A percentile compares a stretch with the other conserved stretches of the same genome.
phyloP scores from a whole-genome alignment of 2,329 filamentous ascomycete species.

The Macrophomina pseudophaseolina region DNA sequence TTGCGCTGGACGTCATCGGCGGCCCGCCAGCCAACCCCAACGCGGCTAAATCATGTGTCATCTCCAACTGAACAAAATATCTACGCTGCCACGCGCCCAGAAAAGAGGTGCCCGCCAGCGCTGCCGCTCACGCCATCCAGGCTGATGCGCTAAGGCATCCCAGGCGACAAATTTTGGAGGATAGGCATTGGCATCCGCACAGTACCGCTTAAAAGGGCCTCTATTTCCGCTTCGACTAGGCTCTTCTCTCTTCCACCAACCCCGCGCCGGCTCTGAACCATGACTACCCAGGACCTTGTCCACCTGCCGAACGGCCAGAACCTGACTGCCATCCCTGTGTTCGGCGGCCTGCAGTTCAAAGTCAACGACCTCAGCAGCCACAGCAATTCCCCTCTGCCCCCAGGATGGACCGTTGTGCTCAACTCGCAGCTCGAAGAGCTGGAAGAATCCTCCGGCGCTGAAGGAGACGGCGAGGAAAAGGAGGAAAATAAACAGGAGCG shows the following conservation, averaged over 20 bases:
- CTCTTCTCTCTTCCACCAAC: conserved; percentile 10
- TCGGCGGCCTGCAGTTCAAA: conserved; percentile 91
- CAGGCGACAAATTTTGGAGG: conserved; percentile 17
- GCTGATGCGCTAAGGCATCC: conserved; percentile 11
- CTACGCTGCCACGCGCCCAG: conserved; percentile 20
- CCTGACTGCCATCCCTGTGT: conserved; percentile 81
- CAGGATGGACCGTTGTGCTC: conserved; percentile 89
- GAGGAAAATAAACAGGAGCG: conserved; percentile 31
- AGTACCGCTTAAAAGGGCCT: neutral
- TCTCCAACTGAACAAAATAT: conserved; percentile 7
- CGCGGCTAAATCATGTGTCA: conserved; percentile 23
- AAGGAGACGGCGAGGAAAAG: conserved; percentile 41
- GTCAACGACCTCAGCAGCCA: conserved; percentile 74
- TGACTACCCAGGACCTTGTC: conserved; percentile 45
- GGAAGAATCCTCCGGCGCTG: conserved; percentile 31
- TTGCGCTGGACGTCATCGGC: conserved; percentile 18
- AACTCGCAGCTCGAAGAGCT: conserved; percentile 64
- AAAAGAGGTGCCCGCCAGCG: neutral
- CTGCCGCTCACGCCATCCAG: conserved; percentile 16
- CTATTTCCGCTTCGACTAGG: conserved; percentile 7
- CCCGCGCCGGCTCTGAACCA: conserved; percentile 5
- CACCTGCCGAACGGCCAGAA: conserved; percentile 87
- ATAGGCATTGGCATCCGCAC: neutral
- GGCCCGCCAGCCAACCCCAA: conserved; percentile 5
- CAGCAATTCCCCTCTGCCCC: conserved; percentile 70